Evolutionary conservation across 2,329 filamentous ascomycete genomes (phyloP).

Genomic region (Fonsecaea multimorphosa): DNA sequence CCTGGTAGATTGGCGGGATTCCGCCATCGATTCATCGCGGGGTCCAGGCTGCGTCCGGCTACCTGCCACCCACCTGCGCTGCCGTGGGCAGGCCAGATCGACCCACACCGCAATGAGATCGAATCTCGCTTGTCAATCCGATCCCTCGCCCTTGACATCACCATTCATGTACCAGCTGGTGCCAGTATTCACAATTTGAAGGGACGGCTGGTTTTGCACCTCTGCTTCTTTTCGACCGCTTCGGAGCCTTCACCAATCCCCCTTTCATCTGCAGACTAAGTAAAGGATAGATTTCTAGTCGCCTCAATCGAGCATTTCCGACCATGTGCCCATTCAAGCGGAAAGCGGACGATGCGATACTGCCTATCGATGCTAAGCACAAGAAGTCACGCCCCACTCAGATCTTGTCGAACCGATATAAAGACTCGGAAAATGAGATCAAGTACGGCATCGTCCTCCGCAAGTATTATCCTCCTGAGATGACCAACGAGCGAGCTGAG

Average conservation of each 20-base stretch:
- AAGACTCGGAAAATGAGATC: conserved; percentile 42
- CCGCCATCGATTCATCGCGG: too few relatives aligned
- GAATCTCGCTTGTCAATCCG: conserved; percentile 18
- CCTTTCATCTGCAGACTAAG: background rate
- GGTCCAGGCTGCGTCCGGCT: background rate
- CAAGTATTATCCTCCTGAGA: conserved; percentile 83
- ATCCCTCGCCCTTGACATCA: conserved; percentile 22
- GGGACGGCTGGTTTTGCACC: background rate
- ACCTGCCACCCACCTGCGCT: too few relatives aligned
- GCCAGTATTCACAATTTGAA: background rate
- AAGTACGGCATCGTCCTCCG: conserved; percentile 70
- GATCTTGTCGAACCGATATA: conserved; percentile 17
- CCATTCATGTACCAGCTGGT: too few relatives aligned
- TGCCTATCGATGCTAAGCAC: background rate
- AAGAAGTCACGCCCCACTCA: conserved; percentile 14
- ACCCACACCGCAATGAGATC: conserved; percentile 5
- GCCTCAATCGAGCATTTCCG: background rate
- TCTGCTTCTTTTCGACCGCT: background rate
- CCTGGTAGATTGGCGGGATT: too few relatives aligned
- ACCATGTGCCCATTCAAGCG: conserved; percentile 24
- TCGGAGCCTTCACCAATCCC: background rate
- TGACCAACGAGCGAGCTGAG: conserved; percentile 77
- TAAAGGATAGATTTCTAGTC: background rate
- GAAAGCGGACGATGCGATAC: conserved; percentile 11
- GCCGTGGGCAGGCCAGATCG: background rate